phyloP scores from a whole-genome alignment of 1,139 yeast genomes.

The Kodamaea anthophila region DNA sequence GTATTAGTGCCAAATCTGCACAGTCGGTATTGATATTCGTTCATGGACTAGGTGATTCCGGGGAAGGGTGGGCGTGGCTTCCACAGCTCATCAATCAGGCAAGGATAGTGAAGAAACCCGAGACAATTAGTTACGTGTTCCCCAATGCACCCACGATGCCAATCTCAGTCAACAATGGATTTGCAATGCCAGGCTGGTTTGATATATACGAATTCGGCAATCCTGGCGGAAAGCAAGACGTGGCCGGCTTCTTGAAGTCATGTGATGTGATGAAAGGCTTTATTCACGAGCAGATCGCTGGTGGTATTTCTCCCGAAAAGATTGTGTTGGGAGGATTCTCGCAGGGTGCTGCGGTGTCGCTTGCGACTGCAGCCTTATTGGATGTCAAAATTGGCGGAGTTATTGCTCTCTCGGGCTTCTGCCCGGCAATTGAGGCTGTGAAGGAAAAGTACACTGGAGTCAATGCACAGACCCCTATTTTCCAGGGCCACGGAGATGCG shows the following conservation, averaged over 20 bases:
- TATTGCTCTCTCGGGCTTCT: slow-evolving; percentile 72
- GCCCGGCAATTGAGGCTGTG: slow-evolving; percentile 46
- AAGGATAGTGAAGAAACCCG: slow-evolving; percentile 40
- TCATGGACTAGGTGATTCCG: slow-evolving; percentile 92
- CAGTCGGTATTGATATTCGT: slow-evolving; percentile 65
- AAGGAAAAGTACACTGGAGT: slow-evolving; percentile 18
- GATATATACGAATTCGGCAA: slow-evolving; percentile 60
- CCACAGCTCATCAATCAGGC: slow-evolving; percentile 43
- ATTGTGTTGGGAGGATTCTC: slow-evolving; percentile 90
- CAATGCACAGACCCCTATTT: slow-evolving; percentile 67
- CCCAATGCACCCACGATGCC: slow-evolving; percentile 83
- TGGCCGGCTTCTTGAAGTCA: slow-evolving; percentile 55
- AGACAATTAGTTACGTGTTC: slow-evolving; percentile 68
- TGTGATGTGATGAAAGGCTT: slow-evolving; percentile 46
- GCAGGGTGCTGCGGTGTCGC: slow-evolving; percentile 83
- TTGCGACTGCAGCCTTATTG: slow-evolving; percentile 44
- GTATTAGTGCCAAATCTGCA: slow-evolving; percentile 39
- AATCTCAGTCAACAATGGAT: slow-evolving; percentile 62
- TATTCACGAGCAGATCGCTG: slow-evolving; percentile 56
- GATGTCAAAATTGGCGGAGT: slow-evolving; percentile 73
- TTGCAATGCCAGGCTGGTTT: slow-evolving; percentile 81
- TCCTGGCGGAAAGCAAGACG: slow-evolving; percentile 48
- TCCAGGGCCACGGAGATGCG: slow-evolving; percentile 80
- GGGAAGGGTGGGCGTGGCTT: slow-evolving; percentile 83
- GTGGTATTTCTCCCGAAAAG: slow-evolving; percentile 53